Evolutionary conservation across 1,139 yeast species (phyloP).

Genomic region (Geotrichum restrictum): DNA sequence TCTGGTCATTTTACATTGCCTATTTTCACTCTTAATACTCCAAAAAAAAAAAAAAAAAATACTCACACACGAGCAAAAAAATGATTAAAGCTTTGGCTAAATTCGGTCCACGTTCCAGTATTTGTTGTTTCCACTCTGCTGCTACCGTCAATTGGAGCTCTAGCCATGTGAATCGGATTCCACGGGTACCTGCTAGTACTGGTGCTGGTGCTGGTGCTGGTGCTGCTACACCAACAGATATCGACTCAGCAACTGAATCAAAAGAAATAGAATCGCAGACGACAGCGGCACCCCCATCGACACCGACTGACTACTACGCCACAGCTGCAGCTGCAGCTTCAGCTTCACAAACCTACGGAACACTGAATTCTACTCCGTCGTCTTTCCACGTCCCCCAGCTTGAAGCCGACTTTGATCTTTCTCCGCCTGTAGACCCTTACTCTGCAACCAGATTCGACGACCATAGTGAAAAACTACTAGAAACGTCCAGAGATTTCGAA

Average conservation of each 20-base stretch:
- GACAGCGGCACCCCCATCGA: too few species aligned
- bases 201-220: too few species aligned
- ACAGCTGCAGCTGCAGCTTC: background rate
- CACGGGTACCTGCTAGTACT: too few species aligned
- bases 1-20: too few species aligned
- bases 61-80: too few species aligned
- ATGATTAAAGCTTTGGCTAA: too few species aligned
- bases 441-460: conserved; percentile 2
- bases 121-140: background rate
- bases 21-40: too few species aligned
- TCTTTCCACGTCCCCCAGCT: conserved; percentile 17
- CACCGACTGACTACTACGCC: background rate
- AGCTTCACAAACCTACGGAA: conserved; percentile 1
- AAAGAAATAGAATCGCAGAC: too few species aligned
- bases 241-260: too few species aligned
- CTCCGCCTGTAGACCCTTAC: conserved; percentile 5
- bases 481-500: conserved; percentile 13
- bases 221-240: too few species aligned
- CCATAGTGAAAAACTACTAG: conserved; percentile 5
- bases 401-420: conserved; percentile 9
- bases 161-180: background rate
- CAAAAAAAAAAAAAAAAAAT: too few species aligned
- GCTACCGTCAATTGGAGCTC: background rate
- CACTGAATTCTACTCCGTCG: conserved; percentile 15
- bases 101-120: too few species aligned